Base-by-base conservation (phyloP, 768 basidiomycete genomes). In the Boletus rubropictus region DNA sequence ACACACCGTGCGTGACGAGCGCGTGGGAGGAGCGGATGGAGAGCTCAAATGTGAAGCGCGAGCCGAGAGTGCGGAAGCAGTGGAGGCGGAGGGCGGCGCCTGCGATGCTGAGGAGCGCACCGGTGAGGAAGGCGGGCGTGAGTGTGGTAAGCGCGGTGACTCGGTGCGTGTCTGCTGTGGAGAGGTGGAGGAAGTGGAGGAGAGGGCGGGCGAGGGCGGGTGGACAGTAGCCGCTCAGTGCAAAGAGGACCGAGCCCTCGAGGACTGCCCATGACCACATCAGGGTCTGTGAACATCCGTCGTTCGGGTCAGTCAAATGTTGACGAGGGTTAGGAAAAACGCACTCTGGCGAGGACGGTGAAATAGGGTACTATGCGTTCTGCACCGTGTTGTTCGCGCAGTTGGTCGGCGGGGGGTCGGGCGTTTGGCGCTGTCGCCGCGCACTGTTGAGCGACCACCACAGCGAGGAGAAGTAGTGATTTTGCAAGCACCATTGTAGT, bases 1-100 rank as follows among this genome's bases (percentile, higher is more conserved):
- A 67, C 17, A 45, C 52, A 1, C 63, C 64, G 0, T 36, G 7
- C 4, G 60, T 67, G 24, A 69, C 49, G 43, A 69, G 59, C 29
- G 39, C 24, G n/a, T 58, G 63, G 1, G 46, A 11, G 7, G 46
- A 46, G 3, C 48, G 56, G 39, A 64, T 50, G 27, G 50, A 42
- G 12, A 66, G 54, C 7, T 66, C 56, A n/a, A 61, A 60, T 3
- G 58, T 66, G 29, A 64, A 65, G 32, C 17, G 31, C 0, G 22
- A 1, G 8, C 65, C 65, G 36, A 65, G 63, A 11, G 41, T 9
- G 39, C 7, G 54, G 42, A 39, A 62, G 37, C 60, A 61, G 36
- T 41, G 14, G 0, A 33, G 20, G 22, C 61, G 59, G 32, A 66
- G 43, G 24, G 46, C 20, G 11, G 44, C 21, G 9, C 60, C 55